Evolutionary conservation across 306 rosid genomes (phyloP), one percentile per base, ranked within the genome.

Genomic region (Cucurbita moschata): DNA sequence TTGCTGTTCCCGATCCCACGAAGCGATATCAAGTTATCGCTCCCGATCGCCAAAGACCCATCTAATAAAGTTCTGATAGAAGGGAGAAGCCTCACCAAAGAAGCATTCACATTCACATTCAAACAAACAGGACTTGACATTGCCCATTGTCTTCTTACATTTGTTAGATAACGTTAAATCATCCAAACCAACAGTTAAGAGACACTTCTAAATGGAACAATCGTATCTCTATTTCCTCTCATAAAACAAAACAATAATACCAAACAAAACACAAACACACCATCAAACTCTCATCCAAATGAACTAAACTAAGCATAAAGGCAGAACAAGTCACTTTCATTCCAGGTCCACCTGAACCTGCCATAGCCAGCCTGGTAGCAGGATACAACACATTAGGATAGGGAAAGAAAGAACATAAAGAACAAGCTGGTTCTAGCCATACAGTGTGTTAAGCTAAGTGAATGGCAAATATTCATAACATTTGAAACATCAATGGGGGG

Each of bases 401-500:
- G 74, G 19, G 15, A 12, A 21, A 46, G 11, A 52, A 52, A 49
- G 1, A 69, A 26, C 43, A 47, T 49, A 14, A 21, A 70, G n/a
- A 49, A 69, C 10, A 26, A 21, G 59, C 15, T 70, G 74, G 23
- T 70, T 70, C 46, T 68, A 64, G 16, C 49, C 49, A 38, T 21
- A 70, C 23, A 35, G 42, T 49, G 30, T 6, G 47, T 54, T 51
- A 71, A 71, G 61, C 50, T 51, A 38, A n/a, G 37, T 72, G 51
- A 72, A 16, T 14, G 30, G 64, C 53, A 72, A 54, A 87, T 80
- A 79, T 68, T 43, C 76, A 74, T 79, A 75, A 75, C 71, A 74
- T 75, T 75, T 74, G 70, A 68, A 58, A 82, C 72, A 81, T 88
- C 82, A 81, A 84, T 85, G 54, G 54, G 18, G 14, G 54, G 54